Evolutionary conservation across 2,329 filamentous ascomycete genomes (phyloP), one percentile per base, ranked within the genome.

Genomic region (Monosporascus ibericus): DNA sequence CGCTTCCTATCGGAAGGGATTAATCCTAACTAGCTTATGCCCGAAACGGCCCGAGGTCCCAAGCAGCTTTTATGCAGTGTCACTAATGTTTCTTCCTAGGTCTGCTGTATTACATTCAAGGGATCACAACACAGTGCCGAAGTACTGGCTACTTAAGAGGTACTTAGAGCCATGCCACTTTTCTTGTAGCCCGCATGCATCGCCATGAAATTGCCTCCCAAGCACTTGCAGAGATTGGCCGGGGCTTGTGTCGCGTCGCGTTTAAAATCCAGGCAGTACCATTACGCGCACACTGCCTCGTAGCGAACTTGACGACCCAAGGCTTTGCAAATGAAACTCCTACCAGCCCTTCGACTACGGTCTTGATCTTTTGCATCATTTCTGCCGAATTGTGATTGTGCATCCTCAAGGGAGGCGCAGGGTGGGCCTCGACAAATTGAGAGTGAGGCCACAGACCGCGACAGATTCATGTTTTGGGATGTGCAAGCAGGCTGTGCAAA

Each of bases 111-210:
- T 34, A 27, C 17, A 24, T 30, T 47, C 18, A 6, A 42, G 34
- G 30, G 40, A 22, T 17, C 39, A 39, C 37, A 27, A 49, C 38
- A 62, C 62, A 63, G 62, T 64, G 53, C 38, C 2, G 4, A 27
- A 9, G 48, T 48, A 64, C 62, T 61, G 61, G 55, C 20, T 63
- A 64, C 62, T 42, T 58, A 38, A 55, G 49, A 8, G 55, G 48
- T 63, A 64, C 62, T 60, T 63, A 48, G 47, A 52, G 42, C 54
- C 49, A 51, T 30, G 57, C 61, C 59, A 56, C 58, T 58, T 55
- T 55, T 57, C 63, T 51, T 63, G 60, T 58, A 60, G 58, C 50
- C 53, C 55, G 53, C 53, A 61, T 63, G 48, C 42, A 18, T 46
- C 20, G 20, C 14, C 17, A 42, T 42, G 24, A 42, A 46, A 46